These are phyloP conservation scores for Friedmanniomyces simplex DNA, from an alignment of 495 filamentous ascomycete genomes.

Conservation along the genomic window DNA sequence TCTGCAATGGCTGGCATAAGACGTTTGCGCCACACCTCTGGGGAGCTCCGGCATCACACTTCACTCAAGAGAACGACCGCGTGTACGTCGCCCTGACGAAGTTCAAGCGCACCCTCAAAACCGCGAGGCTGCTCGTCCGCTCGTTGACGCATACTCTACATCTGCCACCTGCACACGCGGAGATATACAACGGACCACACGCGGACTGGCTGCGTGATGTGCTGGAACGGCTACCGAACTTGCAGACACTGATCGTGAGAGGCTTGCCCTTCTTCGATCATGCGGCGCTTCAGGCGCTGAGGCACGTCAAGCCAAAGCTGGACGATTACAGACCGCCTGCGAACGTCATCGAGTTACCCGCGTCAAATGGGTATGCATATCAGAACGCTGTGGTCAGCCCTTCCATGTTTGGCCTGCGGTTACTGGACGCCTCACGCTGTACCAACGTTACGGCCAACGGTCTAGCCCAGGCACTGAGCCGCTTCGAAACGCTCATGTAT, in stretches of 20 bases:
- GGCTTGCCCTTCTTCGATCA: constrained; percentile 56
- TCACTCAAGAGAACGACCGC: constrained; percentile 51
- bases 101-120: constrained; percentile 49
- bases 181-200: constrained; percentile 54
- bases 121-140: constrained; percentile 44
- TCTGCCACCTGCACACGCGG: constrained; percentile 54
- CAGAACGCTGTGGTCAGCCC: background rate
- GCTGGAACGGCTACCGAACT: constrained; percentile 46
- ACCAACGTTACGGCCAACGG: constrained; percentile 46
- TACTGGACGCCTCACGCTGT: constrained; percentile 49
- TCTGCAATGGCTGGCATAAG: constrained; percentile 48
- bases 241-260: constrained; percentile 53
- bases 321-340: background rate
- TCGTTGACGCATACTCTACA: constrained; percentile 54
- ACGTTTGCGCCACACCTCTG: constrained; percentile 54
- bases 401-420: constrained; percentile 35
- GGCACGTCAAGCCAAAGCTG: constrained; percentile 14
- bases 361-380: constrained; percentile 1
- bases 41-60: constrained; percentile 57
- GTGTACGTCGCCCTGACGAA: constrained; percentile 58
- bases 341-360: constrained; percentile 11
- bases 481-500: constrained; percentile 46
- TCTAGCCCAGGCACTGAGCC: constrained; percentile 42
- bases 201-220: constrained; percentile 53
- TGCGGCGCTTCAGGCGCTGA: constrained; percentile 44